A percentile compares a stretch with the other conserved stretches of the same genome.
Evolutionary conservation across 148 eudicot species (phyloP).

Genomic region (Cornus kousa): DNA sequence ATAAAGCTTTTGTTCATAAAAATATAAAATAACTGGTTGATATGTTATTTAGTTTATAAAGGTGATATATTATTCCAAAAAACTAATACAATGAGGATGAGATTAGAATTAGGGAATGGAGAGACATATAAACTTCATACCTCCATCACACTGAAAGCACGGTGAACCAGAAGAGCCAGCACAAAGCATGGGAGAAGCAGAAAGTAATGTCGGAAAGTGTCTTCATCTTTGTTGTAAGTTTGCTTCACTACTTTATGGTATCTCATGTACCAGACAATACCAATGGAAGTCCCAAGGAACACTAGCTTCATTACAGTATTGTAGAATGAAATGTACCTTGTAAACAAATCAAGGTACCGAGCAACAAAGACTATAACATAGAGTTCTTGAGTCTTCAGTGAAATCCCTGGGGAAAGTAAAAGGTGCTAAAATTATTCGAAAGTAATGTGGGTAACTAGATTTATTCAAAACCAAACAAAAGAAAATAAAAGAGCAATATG

Average conservation of each 20-base stretch:
- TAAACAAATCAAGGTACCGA: slow-evolving; percentile 55
- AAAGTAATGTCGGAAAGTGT: slow-evolving; percentile 46
- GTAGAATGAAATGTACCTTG: slow-evolving; percentile 39
- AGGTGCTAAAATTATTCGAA: background rate
- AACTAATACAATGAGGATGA: background rate
- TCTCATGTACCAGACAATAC: slow-evolving; percentile 61
- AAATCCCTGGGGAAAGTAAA: slow-evolving; percentile 41
- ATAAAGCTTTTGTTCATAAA: background rate
- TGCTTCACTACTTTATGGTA: slow-evolving; percentile 52
- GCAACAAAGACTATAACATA: slow-evolving; percentile 46
- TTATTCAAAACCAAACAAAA: background rate
- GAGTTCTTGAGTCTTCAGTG: slow-evolving; percentile 59
- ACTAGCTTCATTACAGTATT: slow-evolving; percentile 56
- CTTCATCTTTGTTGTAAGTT: slow-evolving; percentile 46
- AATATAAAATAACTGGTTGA: background rate
- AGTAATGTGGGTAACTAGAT: background rate
- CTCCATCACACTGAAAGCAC: slow-evolving; percentile 33
- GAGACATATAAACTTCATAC: slow-evolving; percentile 17
- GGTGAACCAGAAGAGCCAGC: slow-evolving; percentile 47
- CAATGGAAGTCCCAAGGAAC: slow-evolving; percentile 45
- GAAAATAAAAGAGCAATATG: background rate
- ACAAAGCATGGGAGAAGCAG: slow-evolving; percentile 37
- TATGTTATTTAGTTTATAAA: background rate
- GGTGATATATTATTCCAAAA: background rate
- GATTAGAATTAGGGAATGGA: background rate